Evolutionary conservation across 495 filamentous ascomycete species (phyloP), one percentile per base, ranked within the genome.

Genomic region (Annulohypoxylon bovei): DNA sequence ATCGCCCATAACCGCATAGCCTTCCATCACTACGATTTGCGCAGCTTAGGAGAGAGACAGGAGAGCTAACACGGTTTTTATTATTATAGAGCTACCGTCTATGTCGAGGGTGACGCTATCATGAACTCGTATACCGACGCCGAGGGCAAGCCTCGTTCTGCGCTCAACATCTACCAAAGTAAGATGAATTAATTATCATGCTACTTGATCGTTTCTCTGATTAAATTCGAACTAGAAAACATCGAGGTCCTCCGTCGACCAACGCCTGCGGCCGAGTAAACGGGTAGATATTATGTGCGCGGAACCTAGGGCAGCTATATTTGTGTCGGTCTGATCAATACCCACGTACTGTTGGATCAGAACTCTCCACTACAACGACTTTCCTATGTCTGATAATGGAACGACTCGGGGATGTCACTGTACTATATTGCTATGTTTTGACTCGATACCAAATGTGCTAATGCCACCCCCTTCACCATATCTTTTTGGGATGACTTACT

Each of bases 141-240:
- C 16, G 91, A 94, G 16, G 92, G 92, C 72, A 87, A 87, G 75
- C 79, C 77, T 50, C 81, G 83, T 44, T 80, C 77, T 12, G 40
- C 71, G 39, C 70, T 96, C 65, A 93, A 82, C 78, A 83, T 97
- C 70, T 77, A 88, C 25, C 91, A 94, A 78, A 87, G 93, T 95
- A 86, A 72, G 92, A 83, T 11, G 22, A 18, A 22, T 27, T 32
- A 20, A 33, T 30, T 42, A 12, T 35, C 20, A 7, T 23, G 11
- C 9, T 57, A 25, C 37, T 8, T 23, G 5, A 39, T 46, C 42
- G 46, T 27, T 22, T n/a, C 27, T 40, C 53, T 67, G 35, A 58
- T 68, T 8, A 55, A 55, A 67, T 72, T 32, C 47, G 16, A 16
- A 28, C 28, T 63, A 90, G 90, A 80, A 69, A 81, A 75, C 65